A percentile compares a stretch with the other conserved stretches of the same genome.
These are phyloP conservation scores for Fonsecaea multimorphosa DNA, from an alignment of 2,329 filamentous ascomycete species.

Conservation along the genomic window DNA sequence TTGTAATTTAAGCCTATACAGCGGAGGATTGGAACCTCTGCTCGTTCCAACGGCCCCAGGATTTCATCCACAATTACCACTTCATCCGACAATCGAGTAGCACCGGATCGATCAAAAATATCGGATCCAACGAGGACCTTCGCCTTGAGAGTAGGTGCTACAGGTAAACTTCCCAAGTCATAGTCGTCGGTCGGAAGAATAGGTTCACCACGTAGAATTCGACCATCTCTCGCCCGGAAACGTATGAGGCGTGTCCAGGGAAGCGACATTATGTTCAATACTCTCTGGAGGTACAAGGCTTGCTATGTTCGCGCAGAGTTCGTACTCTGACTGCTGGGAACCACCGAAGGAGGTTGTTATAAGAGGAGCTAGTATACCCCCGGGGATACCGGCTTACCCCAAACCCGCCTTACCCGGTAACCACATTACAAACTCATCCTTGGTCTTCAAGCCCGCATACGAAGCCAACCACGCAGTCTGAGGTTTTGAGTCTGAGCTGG, in stretches of 20 bases:
- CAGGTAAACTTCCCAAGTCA: slow-evolving; percentile 58
- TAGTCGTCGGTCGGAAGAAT: slow-evolving; percentile 50
- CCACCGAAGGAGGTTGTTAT: too few species aligned
- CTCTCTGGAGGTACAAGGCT: too few species aligned
- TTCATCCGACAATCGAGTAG: slow-evolving; percentile 56
- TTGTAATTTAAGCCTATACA: slow-evolving; percentile 56
- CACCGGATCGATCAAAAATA: slow-evolving; percentile 51
- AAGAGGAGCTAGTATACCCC: too few species aligned
- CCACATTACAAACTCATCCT: too few species aligned
- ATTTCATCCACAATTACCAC: slow-evolving; percentile 60
- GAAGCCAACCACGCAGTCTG: too few species aligned
- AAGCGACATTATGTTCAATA: slow-evolving; percentile 26
- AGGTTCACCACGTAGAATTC: slow-evolving; percentile 59
- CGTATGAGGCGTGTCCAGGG: slow-evolving; percentile 63
- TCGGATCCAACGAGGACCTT: slow-evolving; percentile 59
- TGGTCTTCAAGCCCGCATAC: too few species aligned
- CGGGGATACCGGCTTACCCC: too few species aligned
- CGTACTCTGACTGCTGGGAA: too few species aligned
- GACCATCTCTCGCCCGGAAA: slow-evolving; percentile 60
- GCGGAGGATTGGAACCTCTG: slow-evolving; percentile 62
- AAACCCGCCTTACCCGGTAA: too few species aligned
- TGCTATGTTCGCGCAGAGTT: too few species aligned
- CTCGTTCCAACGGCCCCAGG: slow-evolving; percentile 58
- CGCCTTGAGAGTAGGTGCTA: slow-evolving; percentile 57
- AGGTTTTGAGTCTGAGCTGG: too few species aligned